Conservation (phyloP, 2,329 filamentous ascomycete genomes). For the Hypoxylon rubiginosum region DNA sequence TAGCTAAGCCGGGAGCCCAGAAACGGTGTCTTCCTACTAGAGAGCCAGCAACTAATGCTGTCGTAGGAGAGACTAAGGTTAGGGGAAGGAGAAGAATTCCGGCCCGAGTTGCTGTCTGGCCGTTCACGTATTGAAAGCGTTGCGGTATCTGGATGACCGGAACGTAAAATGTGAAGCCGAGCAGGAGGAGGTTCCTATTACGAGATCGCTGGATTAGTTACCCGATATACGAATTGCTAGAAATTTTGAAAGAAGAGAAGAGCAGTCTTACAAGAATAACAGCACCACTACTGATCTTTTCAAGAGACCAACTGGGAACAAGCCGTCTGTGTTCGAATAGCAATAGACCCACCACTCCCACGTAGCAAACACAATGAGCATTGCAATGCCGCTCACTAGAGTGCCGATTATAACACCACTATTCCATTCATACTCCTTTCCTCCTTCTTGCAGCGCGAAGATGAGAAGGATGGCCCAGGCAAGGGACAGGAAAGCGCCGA, state of each 20-base stretch:
- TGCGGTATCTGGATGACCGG: slow-evolving; percentile 24
- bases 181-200: slow-evolving; percentile 19
- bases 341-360: slow-evolving; percentile 23
- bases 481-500: slow-evolving; percentile 18
- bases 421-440: slow-evolving; percentile 22
- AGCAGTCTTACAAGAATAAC: slow-evolving; percentile 16
- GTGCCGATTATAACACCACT: slow-evolving; percentile 22
- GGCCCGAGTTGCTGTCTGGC: slow-evolving; percentile 21
- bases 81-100: slow-evolving; percentile 23
- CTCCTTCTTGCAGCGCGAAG: slow-evolving; percentile 23
- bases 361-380: slow-evolving; percentile 16
- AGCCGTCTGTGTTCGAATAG: slow-evolving; percentile 12
- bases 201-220: neutral
- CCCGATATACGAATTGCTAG: neutral
- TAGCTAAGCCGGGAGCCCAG: slow-evolving; percentile 21
- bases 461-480: slow-evolving; percentile 23
- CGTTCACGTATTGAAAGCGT: slow-evolving; percentile 26
- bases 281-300: slow-evolving; percentile 22
- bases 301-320: slow-evolving; percentile 23
- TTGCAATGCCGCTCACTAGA: slow-evolving; percentile 12
- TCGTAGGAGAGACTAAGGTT: slow-evolving; percentile 19
- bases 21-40: slow-evolving; percentile 17
- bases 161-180: slow-evolving; percentile 26
- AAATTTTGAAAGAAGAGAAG: neutral
- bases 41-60: slow-evolving; percentile 18